Conservation (phyloP, 192 early-diverging fungal genomes). For the Backusella macrospora region DNA sequence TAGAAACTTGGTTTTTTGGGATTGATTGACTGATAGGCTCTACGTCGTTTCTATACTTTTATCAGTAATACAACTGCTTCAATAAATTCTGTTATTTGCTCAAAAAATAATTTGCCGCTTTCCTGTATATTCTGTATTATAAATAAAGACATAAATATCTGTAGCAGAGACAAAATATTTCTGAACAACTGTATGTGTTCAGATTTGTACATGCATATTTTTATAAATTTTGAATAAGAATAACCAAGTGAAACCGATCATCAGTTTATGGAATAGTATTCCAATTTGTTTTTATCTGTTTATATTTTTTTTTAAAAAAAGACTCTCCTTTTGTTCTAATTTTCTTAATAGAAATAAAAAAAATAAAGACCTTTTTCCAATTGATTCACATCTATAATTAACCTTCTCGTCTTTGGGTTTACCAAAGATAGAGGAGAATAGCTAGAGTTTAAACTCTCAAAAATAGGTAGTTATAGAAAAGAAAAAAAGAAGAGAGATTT, state of each 20-base stretch:
- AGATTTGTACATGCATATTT: neutral
- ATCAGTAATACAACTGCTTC: no score
- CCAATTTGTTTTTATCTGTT: no score
- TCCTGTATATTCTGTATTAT: no score
- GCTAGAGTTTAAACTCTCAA: neutral
- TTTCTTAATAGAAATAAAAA: neutral
- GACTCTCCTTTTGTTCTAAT: neutral
- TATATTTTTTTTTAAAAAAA: neutral
- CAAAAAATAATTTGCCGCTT: no score
- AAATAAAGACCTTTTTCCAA: neutral
- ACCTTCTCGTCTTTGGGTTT: neutral
- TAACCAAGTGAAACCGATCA: neutral
- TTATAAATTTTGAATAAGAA: neutral
- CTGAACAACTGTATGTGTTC: no score
- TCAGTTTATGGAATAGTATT: neutral
- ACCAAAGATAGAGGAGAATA: neutral
- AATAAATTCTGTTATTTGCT: no score
- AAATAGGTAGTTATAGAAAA: neutral
- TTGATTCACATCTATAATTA: neutral
- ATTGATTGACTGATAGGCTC: no score
- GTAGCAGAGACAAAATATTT: no score
- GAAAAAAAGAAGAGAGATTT: neutral
- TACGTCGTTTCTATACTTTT: no score
- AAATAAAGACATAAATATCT: no score
- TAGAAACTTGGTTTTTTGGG: no score